Evolutionary conservation across 164 flowering plant genomes (phyloP).

Genomic region (Kingdonia uniflora): DNA sequence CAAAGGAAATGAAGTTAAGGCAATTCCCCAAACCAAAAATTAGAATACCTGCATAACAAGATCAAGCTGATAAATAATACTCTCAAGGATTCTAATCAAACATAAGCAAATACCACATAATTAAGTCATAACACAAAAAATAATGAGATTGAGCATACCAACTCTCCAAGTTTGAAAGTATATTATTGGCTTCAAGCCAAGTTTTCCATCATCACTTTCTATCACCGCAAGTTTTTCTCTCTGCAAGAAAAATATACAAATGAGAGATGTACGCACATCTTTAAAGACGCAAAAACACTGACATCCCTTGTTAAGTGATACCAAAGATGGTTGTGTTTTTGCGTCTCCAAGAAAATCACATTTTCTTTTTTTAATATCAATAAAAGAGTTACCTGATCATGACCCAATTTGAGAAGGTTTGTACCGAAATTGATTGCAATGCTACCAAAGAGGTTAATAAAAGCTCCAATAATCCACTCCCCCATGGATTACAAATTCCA

Average conservation of each 20-base stretch:
- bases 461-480: conserved; percentile 94
- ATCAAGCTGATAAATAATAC: not conserved
- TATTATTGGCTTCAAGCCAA: conserved; percentile 60
- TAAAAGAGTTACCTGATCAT: conserved; percentile 49
- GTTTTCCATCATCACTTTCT: conserved; percentile 52
- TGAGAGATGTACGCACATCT: not conserved
- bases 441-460: conserved; percentile 85
- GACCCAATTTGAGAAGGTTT: conserved; percentile 91
- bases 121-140: not conserved
- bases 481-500: conserved; percentile 37
- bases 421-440: conserved; percentile 96
- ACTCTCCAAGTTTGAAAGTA: conserved; percentile 88
- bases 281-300: not conserved
- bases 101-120: not conserved
- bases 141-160: conserved; percentile 37
- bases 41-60: conserved; percentile 51
- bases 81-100: not conserved
- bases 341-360: too few species aligned
- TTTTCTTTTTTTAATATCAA: too few species aligned
- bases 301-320: too few species aligned
- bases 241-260: conserved; percentile 26
- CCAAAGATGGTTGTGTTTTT: too few species aligned
- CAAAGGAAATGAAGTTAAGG: conserved; percentile 92
- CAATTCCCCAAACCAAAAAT: conserved; percentile 87
- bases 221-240: conserved; percentile 54